Base-by-base conservation (phyloP, 306 rosid species). In the Sophora flavescens region DNA sequence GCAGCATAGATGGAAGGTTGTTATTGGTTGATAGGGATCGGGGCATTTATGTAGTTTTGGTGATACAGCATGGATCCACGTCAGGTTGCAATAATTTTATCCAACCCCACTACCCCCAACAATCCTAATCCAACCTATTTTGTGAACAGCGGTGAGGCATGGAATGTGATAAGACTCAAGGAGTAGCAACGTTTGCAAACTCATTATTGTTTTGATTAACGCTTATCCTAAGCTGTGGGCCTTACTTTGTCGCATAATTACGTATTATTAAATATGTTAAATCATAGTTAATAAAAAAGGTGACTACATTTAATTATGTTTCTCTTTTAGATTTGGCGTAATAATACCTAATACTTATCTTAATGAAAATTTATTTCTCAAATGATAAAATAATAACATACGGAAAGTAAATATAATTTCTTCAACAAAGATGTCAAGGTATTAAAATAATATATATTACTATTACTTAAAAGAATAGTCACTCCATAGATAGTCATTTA, bases 31-130 rank as follows among this genome's bases (percentile, higher is more conserved):
- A 6, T 1, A 30, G 42, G 8, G 78, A 86, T 86, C 77, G 42
- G 62, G 65, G 48, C 50, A 79, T 52, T 8, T 18, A 38, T 7
- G 4, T 15, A 53, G 57, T 18, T 30, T 13, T 44, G 80, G 4
- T 66, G 32, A 44, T 85, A 85, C 91, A 84, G 82, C 96, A 67
- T 45, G 91, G 93, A 91, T 89, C 97, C 93, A 93, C 98, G 91
- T 91, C 91, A 88, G 76, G 3, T 30, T 81, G 44, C 85, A 84
- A 91, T 91, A 35, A 89, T 88, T 80, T 75, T 33, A 8, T 68
- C 77, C 77, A 47, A 75, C 51, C 33, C 9, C 62, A 59, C 41
- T 15, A 2, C 2, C 18, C 35, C 0, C 12, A 11, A 28, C 2
- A 64, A 56, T 18, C 74, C 72, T 81, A 50, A 81, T 75, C 84